phyloP scores from a whole-genome alignment of 1,139 yeast species.

The Magnusiomyces fungicola region DNA sequence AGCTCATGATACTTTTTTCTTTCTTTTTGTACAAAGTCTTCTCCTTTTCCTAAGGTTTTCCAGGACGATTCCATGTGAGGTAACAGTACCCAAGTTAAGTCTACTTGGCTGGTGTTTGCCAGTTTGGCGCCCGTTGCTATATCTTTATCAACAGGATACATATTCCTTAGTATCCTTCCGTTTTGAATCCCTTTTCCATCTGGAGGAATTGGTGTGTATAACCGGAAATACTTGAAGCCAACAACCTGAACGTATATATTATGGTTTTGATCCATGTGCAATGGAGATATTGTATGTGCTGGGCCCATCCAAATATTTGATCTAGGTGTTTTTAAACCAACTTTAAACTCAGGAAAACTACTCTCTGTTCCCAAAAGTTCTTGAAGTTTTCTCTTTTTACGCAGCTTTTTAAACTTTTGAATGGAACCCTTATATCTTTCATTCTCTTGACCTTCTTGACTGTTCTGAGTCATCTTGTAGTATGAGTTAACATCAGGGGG shows the following conservation, averaged over 20 bases:
- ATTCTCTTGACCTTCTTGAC: no score
- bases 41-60: no score
- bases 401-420: no score
- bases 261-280: conserved; percentile 23
- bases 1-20: conserved; percentile 11
- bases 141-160: not conserved
- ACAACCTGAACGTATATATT: conserved; percentile 25
- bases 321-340: conserved; percentile 12
- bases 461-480: no score
- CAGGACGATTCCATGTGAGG: not conserved
- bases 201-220: conserved; percentile 17
- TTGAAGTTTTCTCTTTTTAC: no score
- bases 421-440: no score
- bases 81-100: conserved; percentile 8
- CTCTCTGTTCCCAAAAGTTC: no score
- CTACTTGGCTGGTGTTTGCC: conserved; percentile 23
- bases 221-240: conserved; percentile 24
- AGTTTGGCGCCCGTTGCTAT: conserved; percentile 8
- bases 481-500: not conserved
- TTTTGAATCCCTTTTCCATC: not conserved
- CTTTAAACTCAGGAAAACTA: no score
- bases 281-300: conserved; percentile 23
- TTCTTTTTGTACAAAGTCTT: not conserved
- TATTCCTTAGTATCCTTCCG: not conserved
- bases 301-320: conserved; percentile 27